Evolutionary conservation across 768 basidiomycete species (phyloP), one percentile per base, ranked within the genome.

Genomic region (Panellus pusillus): DNA sequence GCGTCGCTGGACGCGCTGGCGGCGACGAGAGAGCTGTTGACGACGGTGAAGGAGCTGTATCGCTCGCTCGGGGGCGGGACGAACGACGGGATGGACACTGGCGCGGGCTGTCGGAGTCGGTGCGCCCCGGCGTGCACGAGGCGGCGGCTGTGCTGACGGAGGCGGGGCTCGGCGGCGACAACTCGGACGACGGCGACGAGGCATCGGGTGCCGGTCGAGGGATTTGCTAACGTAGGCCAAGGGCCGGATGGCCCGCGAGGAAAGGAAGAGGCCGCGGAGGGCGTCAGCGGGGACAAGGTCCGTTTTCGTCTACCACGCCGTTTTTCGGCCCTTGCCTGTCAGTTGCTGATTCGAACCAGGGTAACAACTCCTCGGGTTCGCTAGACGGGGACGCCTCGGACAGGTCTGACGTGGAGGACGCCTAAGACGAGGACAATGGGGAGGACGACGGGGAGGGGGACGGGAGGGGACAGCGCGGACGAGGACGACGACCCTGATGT

Each of bases 341-440:
- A n/a, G n/a, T n/a, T n/a, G n/a, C n/a, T n/a, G n/a, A n/a, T n/a
- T n/a, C n/a, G n/a, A n/a, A n/a, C n/a, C 29, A n/a, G 76, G 79
- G 28, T 24, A 37, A 48, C n/a, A 36, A 20, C 75, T 78, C 39
- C 68, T 73, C 41, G 74, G 75, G 2, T 79, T 75, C 29, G 79
- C 76, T 14, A 0, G 84, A 82, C 32, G 81, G 80, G 0, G 83
- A 81, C 32, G 81, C 82, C 6, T 83, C 81, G 3, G 80, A 82
- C 1, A 81, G 80, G 0, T 84, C 83, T 1, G 84, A 82, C 0
- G 81, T 75, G 0, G 84, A 85, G 1, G 83, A 82, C 0, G 83
- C 81, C 0, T 84, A 84, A 0, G 84, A 86, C 1, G 85, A 85
- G 0, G n/a, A n/a, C n/a, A n/a, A n/a, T n/a, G n/a, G n/a, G n/a